Conservation (phyloP, 2,329 filamentous ascomycete species). For the Paecilomyces fulvus region DNA sequence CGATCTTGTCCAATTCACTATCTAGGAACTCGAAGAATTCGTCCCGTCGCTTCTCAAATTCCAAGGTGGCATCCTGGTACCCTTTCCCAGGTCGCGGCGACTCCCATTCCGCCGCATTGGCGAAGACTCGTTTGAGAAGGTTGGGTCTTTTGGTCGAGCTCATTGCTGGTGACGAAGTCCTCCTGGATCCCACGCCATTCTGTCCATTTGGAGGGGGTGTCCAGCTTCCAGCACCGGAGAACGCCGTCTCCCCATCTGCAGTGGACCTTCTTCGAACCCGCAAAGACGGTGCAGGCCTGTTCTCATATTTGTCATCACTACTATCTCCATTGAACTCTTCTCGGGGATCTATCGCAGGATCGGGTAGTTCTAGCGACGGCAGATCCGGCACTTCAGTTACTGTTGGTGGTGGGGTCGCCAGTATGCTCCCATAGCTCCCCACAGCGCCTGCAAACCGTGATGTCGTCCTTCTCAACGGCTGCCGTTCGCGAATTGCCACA, state of each 20-base stretch:
- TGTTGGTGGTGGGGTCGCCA: slow-evolving; percentile 45
- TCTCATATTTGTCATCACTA: neutral
- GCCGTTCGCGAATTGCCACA: slow-evolving; percentile 29
- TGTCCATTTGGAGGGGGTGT: slow-evolving; percentile 10
- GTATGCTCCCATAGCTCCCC: slow-evolving; percentile 56
- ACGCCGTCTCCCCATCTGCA: neutral
- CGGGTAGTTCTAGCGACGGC: slow-evolving; percentile 52
- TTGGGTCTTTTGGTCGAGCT: slow-evolving; percentile 18
- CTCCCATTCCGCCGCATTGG: slow-evolving; percentile 22
- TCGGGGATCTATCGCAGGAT: slow-evolving; percentile 48
- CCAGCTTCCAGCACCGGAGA: neutral
- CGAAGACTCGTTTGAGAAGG: slow-evolving; percentile 34
- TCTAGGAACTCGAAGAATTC: slow-evolving; percentile 86
- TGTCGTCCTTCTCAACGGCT: slow-evolving; percentile 24
- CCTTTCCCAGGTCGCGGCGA: slow-evolving; percentile 32
- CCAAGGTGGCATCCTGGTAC: slow-evolving; percentile 48
- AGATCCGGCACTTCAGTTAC: slow-evolving; percentile 26
- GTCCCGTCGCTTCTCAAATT: slow-evolving; percentile 64
- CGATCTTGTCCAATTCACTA: slow-evolving; percentile 79
- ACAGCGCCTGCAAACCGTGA: slow-evolving; percentile 29
- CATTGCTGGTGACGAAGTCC: slow-evolving; percentile 15
- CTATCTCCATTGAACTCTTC: slow-evolving; percentile 13
- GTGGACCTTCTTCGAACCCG: neutral
- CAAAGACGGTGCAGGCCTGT: neutral
- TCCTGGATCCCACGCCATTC: slow-evolving; percentile 11